phyloP scores from a whole-genome alignment of 2,329 filamentous ascomycete species.

The Trichophyton mentagrophytes region DNA sequence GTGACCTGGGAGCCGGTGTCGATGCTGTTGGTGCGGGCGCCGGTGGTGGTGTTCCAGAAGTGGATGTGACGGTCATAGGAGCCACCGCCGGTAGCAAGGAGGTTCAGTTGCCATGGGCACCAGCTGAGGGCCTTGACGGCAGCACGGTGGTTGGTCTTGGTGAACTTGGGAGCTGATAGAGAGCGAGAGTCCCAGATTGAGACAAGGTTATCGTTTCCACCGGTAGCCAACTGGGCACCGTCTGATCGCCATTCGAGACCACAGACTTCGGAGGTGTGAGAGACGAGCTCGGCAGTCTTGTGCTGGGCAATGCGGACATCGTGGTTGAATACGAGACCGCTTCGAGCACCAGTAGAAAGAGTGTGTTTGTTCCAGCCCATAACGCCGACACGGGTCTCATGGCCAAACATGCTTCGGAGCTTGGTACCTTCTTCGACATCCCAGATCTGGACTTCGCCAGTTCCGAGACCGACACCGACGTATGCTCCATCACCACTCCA shows the following conservation, averaged over 20 bases:
- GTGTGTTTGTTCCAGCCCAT: slow-evolving; percentile 99
- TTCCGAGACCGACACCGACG: slow-evolving; percentile 85
- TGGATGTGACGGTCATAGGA: slow-evolving; percentile 97
- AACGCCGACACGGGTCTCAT: slow-evolving; percentile 89
- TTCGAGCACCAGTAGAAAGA: slow-evolving; percentile 85
- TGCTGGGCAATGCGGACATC: slow-evolving; percentile 95
- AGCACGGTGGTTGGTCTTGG: slow-evolving; percentile 98
- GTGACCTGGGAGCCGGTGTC: slow-evolving; percentile 97
- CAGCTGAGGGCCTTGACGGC: slow-evolving; percentile 96
- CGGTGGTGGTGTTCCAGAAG: slow-evolving; percentile 99
- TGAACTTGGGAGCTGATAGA: slow-evolving; percentile 88
- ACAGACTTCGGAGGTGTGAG: slow-evolving; percentile 94
- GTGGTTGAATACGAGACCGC: slow-evolving; percentile 94
- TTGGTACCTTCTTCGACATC: slow-evolving; percentile 90
- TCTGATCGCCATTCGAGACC: slow-evolving; percentile 96
- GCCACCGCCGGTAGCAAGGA: slow-evolving; percentile 89
- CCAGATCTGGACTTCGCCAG: slow-evolving; percentile 98
- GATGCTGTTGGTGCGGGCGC: slow-evolving; percentile 96
- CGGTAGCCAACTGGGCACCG: slow-evolving; percentile 89
- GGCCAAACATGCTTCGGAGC: slow-evolving; percentile 96
- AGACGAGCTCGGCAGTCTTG: slow-evolving; percentile 94
- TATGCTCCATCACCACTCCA: slow-evolving; percentile 97
- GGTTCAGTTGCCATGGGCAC: slow-evolving; percentile 98
- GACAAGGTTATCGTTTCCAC: slow-evolving; percentile 97
- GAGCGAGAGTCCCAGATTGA: slow-evolving; percentile 98